Conservation (phyloP, 352 stramenopile genomes). For the Phytopythium mirpurense region DNA sequence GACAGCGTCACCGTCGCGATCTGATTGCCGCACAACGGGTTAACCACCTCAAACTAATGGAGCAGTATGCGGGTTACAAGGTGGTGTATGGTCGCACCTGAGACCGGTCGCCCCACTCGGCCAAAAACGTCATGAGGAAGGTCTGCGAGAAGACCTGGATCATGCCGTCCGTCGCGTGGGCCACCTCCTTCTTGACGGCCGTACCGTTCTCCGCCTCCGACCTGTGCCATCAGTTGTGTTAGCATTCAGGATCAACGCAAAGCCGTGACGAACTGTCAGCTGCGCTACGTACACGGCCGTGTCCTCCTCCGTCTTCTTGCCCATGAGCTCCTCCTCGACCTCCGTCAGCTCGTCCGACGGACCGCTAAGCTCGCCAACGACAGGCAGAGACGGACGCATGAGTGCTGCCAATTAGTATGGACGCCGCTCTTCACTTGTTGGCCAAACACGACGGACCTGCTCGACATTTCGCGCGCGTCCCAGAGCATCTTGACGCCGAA, state of each 20-base stretch:
- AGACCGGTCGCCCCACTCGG: constrained; percentile 98
- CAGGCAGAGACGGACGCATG: not conserved
- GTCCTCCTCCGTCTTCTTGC: constrained; percentile 73
- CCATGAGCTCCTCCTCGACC: constrained; percentile 81
- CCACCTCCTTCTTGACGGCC: constrained; percentile 16
- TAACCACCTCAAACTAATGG: not conserved
- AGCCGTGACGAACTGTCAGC: not conserved
- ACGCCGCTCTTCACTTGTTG: too few relatives aligned
- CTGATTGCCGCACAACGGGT: constrained; percentile 11
- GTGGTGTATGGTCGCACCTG: too few relatives aligned
- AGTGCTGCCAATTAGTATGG: too few relatives aligned
- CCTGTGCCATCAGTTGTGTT: not conserved
- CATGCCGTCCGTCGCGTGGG: constrained; percentile 38
- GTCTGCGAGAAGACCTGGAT: constrained; percentile 91
- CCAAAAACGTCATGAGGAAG: constrained; percentile 98
- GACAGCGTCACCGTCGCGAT: constrained; percentile 99
- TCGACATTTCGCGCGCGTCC: constrained; percentile 78
- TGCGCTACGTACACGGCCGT: constrained; percentile 31
- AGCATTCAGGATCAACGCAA: not conserved
- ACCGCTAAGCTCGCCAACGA: constrained; percentile 23
- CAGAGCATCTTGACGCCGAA: constrained; percentile 95
- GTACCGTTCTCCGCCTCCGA: constrained; percentile 21
- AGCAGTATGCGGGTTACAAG: not conserved
- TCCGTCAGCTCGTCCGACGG: constrained; percentile 78
- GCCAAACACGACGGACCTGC: constrained; percentile 33